Percentiles rank a stretch among this genome's conserved stretches.
Conservation (phyloP, 495 filamentous ascomycete species). For the Penicillium alfredii region DNA sequence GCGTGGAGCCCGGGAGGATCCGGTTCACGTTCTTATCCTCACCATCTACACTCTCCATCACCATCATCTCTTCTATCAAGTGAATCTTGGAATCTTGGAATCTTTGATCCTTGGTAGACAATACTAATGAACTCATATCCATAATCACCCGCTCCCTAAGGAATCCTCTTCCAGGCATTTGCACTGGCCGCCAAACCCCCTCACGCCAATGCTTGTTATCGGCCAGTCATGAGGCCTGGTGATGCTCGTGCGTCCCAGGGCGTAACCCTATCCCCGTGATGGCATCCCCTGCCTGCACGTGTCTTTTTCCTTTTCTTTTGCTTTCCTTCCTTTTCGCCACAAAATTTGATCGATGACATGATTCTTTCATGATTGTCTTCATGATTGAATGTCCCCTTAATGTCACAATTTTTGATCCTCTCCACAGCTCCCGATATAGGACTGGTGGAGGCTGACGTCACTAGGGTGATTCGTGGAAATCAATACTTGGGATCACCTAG, state of each 20-base stretch:
- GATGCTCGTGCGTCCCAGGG: constrained; percentile 10
- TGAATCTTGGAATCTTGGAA: no score
- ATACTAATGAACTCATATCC: neutral
- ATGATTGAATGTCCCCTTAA: no score
- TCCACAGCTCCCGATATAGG: no score
- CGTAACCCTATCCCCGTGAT: constrained; percentile 9
- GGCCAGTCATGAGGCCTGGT: constrained; percentile 4
- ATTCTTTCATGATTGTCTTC: no score
- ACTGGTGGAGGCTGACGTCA: neutral
- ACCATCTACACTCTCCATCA: neutral
- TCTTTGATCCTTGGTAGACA: constrained; percentile 2
- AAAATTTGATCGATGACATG: no score
- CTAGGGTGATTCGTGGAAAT: neutral
- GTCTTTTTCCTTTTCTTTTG: no score
- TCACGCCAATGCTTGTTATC: constrained; percentile 10
- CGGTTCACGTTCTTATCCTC: constrained; percentile 3
- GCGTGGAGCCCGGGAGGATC: constrained; percentile 19
- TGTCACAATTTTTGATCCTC: no score
- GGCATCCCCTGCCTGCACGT: no score
- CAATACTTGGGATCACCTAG: no score
- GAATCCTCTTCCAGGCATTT: neutral
- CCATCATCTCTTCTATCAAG: no score
- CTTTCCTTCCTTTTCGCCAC: no score
- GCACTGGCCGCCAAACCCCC: constrained; percentile 2
- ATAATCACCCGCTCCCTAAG: neutral